phyloP scores from a whole-genome alignment of 1,284 basidiomycete genomes.

The Trametes sp. region DNA sequence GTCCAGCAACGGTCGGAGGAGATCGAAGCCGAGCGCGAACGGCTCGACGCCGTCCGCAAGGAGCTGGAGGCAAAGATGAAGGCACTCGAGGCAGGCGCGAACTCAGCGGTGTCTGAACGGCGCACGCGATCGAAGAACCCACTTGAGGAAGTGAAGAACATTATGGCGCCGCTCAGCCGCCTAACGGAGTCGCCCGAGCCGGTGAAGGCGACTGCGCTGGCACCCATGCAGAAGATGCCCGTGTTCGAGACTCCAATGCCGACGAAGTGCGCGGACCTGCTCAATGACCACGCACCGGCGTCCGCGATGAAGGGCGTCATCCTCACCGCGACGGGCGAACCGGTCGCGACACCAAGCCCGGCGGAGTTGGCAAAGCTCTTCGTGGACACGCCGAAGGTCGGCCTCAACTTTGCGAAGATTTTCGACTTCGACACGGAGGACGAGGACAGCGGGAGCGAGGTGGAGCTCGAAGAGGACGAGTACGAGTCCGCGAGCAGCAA shows the following conservation, averaged over 20 bases:
- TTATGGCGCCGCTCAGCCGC: constrained; percentile 60
- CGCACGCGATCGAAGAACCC: constrained; percentile 66
- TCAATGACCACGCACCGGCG: constrained; percentile 43
- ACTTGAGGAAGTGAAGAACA: constrained; percentile 77
- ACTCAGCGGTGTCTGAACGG: constrained; percentile 25
- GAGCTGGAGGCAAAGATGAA: constrained; percentile 57
- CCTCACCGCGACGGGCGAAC: constrained; percentile 75
- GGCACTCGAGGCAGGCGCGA: constrained; percentile 47
- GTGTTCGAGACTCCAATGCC: constrained; percentile 51
- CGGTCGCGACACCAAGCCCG: constrained; percentile 71
- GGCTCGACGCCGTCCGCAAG: constrained; percentile 51
- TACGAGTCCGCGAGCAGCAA: constrained; percentile 37
- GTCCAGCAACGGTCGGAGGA: constrained; percentile 59
- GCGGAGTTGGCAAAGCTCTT: constrained; percentile 70
- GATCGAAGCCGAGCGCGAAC: constrained; percentile 57
- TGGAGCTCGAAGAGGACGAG: constrained; percentile 33
- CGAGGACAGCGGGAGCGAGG: constrained; percentile 42
- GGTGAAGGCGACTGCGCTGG: constrained; percentile 24
- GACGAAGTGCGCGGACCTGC: constrained; percentile 28
- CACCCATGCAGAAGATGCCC: constrained; percentile 42
- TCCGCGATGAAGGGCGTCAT: constrained; percentile 87
- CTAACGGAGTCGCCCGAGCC: constrained; percentile 43
- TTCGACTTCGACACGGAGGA: constrained; percentile 65
- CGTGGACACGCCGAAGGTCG: constrained; percentile 67
- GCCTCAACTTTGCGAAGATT: constrained; percentile 76